phyloP scores from a whole-genome alignment of 441 rosid species.

The Gossypium lobatum region DNA sequence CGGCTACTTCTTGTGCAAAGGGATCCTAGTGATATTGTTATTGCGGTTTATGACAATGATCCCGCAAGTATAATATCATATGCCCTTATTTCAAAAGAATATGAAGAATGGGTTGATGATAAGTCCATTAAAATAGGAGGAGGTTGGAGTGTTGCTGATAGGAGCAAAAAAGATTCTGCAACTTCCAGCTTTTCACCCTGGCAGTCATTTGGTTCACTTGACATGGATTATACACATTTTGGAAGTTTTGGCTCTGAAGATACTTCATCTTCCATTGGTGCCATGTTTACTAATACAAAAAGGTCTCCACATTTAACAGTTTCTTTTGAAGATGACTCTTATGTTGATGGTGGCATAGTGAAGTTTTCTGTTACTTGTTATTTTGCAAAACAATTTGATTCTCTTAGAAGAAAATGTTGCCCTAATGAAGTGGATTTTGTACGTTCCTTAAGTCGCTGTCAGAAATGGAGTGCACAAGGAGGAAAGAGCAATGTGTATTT shows the following conservation, averaged over 20 bases:
- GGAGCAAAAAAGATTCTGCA: conserved; percentile 35
- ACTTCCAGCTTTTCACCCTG: conserved; percentile 51
- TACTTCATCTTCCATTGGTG: conserved; percentile 32
- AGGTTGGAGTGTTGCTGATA: conserved; percentile 31
- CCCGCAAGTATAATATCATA: conserved; percentile 80
- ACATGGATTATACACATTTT: conserved; percentile 48
- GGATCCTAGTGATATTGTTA: conserved; percentile 46
- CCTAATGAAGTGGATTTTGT: conserved; percentile 71
- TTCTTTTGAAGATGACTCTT: conserved; percentile 58
- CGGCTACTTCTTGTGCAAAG: conserved; percentile 57
- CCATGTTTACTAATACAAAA: conserved; percentile 40
- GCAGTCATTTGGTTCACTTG: conserved; percentile 65
- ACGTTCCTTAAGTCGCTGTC: conserved; percentile 80
- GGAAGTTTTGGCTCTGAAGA: conserved; percentile 58
- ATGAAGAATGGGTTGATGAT: conserved; percentile 62
- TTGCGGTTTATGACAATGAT: conserved; percentile 81
- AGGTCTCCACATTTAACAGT: conserved; percentile 69
- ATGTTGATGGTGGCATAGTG: conserved; percentile 55
- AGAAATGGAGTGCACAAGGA: conserved; percentile 89
- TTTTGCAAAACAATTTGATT: conserved; percentile 78
- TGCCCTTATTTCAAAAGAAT: conserved; percentile 75
- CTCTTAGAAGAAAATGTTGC: conserved; percentile 73
- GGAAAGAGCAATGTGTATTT: conserved; percentile 95
- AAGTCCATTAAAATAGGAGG: conserved; percentile 37
- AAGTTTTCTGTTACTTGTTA: conserved; percentile 84